Evolutionary conservation across 2,329 filamentous ascomycete genomes (phyloP).

Genomic region (Aspergillus aculeatinus): DNA sequence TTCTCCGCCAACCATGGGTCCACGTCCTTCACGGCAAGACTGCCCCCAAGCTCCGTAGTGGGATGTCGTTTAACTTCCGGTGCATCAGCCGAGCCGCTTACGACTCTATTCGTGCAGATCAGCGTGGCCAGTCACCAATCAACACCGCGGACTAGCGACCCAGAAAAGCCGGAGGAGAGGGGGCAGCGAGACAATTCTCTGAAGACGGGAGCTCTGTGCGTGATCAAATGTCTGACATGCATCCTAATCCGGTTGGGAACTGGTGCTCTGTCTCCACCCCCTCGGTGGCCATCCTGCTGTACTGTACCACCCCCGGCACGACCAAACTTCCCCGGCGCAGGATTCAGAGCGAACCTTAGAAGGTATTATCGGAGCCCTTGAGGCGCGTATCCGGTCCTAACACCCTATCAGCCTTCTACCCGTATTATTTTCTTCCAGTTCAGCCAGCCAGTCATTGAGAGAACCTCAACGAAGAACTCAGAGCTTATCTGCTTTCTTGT

Average conservation of each 20-base stretch:
- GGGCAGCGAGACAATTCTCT: background rate
- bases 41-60: background rate
- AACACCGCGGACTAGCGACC: background rate
- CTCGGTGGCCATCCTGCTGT: background rate
- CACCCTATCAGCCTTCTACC: background rate
- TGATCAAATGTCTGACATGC: background rate
- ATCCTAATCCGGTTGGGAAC: background rate
- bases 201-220: slow-evolving; percentile 6
- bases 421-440: background rate
- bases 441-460: background rate
- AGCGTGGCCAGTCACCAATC: background rate
- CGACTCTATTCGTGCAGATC: slow-evolving; percentile 7
- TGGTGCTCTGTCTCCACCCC: background rate
- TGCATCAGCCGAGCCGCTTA: slow-evolving; percentile 6
- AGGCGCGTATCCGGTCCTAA: background rate
- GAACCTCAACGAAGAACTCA: background rate
- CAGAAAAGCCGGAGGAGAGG: background rate
- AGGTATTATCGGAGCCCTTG: background rate
- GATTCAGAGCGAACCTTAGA: background rate
- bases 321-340: background rate
- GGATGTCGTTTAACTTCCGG: slow-evolving; percentile 7
- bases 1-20: slow-evolving; percentile 6
- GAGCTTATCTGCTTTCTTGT: slow-evolving; percentile 4
- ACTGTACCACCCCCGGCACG: background rate
- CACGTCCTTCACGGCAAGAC: background rate